Conservation (phyloP, 2,329 filamentous ascomycete genomes). For the Leptographium galeiforme region DNA sequence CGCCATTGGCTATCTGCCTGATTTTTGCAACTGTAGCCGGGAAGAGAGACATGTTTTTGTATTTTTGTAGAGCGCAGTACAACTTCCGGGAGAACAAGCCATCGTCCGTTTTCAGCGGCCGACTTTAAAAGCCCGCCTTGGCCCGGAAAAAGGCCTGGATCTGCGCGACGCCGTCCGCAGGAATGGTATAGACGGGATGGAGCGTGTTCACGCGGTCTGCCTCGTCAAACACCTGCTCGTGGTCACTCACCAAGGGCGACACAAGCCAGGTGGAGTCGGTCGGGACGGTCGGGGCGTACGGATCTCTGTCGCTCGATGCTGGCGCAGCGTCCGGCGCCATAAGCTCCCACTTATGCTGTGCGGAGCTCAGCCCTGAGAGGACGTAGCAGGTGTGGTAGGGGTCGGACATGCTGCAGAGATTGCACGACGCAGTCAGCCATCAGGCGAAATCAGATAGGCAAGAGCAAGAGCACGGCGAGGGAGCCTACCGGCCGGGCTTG, state of each 20-base stretch:
- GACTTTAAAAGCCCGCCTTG: slow-evolving; percentile 37
- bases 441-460: not conserved
- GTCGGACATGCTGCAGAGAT: slow-evolving; percentile 51
- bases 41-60: not conserved
- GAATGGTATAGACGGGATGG: slow-evolving; percentile 79
- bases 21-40: not conserved
- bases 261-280: slow-evolving; percentile 24
- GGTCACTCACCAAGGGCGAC: slow-evolving; percentile 35
- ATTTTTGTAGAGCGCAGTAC: no score
- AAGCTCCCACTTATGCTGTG: slow-evolving; percentile 55
- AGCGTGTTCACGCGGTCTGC: slow-evolving; percentile 55
- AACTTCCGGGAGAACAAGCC: no score
- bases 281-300: slow-evolving; percentile 2
- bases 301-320: slow-evolving; percentile 11
- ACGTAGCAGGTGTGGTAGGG: slow-evolving; percentile 92
- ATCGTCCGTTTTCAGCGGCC: no score
- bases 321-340: slow-evolving; percentile 23
- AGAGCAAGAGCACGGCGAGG: not conserved
- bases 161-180: slow-evolving; percentile 51
- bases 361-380: slow-evolving; percentile 69
- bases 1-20: not conserved
- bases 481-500: slow-evolving; percentile 72
- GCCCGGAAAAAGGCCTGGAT: slow-evolving; percentile 52
- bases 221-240: slow-evolving; percentile 54
- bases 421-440: not conserved